Evolutionary conservation across 2,329 filamentous ascomycete genomes (phyloP).

Genomic region (Cladophialophora immunda): DNA sequence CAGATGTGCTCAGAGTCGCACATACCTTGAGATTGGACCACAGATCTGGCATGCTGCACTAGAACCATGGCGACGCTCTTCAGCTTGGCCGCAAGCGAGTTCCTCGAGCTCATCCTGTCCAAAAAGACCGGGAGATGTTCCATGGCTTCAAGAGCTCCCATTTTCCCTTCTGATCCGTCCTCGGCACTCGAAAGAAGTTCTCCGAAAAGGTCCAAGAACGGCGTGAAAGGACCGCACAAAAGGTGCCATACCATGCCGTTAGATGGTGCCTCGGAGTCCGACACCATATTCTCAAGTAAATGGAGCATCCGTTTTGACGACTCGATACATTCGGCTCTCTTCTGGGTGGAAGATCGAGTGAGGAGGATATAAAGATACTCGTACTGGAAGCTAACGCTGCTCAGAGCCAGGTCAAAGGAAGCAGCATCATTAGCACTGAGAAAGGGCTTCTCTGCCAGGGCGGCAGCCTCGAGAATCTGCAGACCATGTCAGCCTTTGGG

Average conservation of each 20-base stretch:
- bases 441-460: conserved; percentile 4
- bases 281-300: conserved; percentile 1
- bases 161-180: not conserved
- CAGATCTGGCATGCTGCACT: conserved; percentile 17
- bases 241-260: conserved; percentile 12
- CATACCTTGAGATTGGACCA: conserved; percentile 7
- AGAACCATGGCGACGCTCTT: conserved; percentile 3
- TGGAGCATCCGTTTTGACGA: conserved; percentile 14
- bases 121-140: conserved; percentile 11
- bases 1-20: not conserved
- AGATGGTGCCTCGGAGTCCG: conserved; percentile 3
- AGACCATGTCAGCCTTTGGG: not conserved
- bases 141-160: conserved; percentile 4
- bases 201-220: conserved; percentile 14
- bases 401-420: conserved; percentile 2
- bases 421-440: conserved; percentile 1
- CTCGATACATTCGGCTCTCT: conserved; percentile 8
- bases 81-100: conserved; percentile 8
- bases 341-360: conserved; percentile 7
- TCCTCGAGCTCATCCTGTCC: conserved; percentile 11
- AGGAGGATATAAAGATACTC: conserved; percentile 14
- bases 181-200: conserved; percentile 1
- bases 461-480: conserved; percentile 15
- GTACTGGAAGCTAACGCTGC: conserved; percentile 10
- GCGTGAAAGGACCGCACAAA: conserved; percentile 13